Conservation (phyloP, 2,329 filamentous ascomycete genomes). For the Cryphonectria naterciae region DNA sequence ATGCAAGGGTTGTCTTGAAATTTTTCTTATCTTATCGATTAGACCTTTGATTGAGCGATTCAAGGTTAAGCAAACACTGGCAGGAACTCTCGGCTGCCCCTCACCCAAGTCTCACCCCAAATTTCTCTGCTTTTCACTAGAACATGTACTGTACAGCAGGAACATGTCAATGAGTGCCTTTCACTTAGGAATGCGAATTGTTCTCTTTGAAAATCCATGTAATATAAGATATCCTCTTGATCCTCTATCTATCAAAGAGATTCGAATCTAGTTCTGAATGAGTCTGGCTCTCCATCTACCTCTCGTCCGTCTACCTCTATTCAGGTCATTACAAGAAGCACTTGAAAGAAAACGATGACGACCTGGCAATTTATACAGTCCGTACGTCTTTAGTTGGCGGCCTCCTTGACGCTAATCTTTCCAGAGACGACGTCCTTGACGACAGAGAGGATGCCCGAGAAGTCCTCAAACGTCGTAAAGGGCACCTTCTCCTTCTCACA, state of each 20-base stretch:
- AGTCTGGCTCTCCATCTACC: conserved; percentile 9
- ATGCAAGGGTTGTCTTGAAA: conserved; percentile 16
- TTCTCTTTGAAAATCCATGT: not conserved
- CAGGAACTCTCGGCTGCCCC: not conserved
- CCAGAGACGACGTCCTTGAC: conserved; percentile 79
- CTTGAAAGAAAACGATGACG: not conserved
- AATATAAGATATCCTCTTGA: not conserved
- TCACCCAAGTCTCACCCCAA: not conserved
- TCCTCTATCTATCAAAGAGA: not conserved
- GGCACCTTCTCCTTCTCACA: conserved; percentile 84
- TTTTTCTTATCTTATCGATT: conserved; percentile 29
- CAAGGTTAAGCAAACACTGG: not conserved
- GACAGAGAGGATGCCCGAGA: conserved; percentile 75
- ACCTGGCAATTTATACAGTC: not conserved
- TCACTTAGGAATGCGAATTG: too few relatives aligned
- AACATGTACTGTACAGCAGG: too few relatives aligned
- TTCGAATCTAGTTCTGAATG: not conserved
- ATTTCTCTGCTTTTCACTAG: not conserved
- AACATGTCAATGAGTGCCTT: not conserved
- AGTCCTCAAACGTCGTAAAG: conserved; percentile 86
- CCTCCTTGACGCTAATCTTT: conserved; percentile 70
- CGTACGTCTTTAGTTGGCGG: conserved; percentile 52
- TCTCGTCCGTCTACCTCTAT: conserved; percentile 15
- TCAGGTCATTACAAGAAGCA: not conserved
- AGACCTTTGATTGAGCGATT: not conserved